Percentiles rank a stretch among this genome's conserved stretches.
These are phyloP conservation scores for Paraglomus occultum DNA, from an alignment of 192 early-diverging fungal species.

Conservation along the genomic window DNA sequence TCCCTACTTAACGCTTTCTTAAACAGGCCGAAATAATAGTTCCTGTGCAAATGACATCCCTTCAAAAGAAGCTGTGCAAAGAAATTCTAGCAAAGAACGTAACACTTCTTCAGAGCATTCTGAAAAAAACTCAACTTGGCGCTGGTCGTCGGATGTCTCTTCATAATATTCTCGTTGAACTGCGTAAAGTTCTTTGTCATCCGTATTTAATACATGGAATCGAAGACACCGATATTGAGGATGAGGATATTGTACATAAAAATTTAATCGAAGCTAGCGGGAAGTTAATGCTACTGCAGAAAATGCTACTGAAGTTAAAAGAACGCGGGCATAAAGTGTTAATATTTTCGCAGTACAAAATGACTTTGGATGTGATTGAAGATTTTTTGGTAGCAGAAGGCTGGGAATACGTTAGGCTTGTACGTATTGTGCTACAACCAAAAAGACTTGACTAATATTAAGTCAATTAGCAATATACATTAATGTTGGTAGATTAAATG, in stretches of 20 bases:
- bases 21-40: slow-evolving; percentile 64
- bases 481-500: no score
- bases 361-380: slow-evolving; percentile 80
- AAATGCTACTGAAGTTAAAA: slow-evolving; percentile 66
- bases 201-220: slow-evolving; percentile 64
- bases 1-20: neutral
- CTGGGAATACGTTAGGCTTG: slow-evolving; percentile 58
- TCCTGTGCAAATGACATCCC: slow-evolving; percentile 60
- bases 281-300: slow-evolving; percentile 63
- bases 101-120: slow-evolving; percentile 47
- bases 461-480: no score
- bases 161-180: slow-evolving; percentile 60
- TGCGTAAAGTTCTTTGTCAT: slow-evolving; percentile 70
- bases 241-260: slow-evolving; percentile 42
- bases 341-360: slow-evolving; percentile 86
- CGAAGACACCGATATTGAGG: slow-evolving; percentile 39
- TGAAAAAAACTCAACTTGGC: slow-evolving; percentile 36
- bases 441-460: no score
- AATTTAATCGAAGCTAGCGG: slow-evolving; percentile 63
- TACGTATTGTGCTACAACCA: neutral
- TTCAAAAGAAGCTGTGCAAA: slow-evolving; percentile 73
- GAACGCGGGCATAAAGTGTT: slow-evolving; percentile 62
- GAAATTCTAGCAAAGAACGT: slow-evolving; percentile 56
- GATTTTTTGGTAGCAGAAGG: slow-evolving; percentile 57
- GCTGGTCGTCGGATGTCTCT: slow-evolving; percentile 31